These are phyloP conservation scores for Nitzschia putrida DNA, from an alignment of 108 stramenopile species.

Conservation along the genomic window DNA sequence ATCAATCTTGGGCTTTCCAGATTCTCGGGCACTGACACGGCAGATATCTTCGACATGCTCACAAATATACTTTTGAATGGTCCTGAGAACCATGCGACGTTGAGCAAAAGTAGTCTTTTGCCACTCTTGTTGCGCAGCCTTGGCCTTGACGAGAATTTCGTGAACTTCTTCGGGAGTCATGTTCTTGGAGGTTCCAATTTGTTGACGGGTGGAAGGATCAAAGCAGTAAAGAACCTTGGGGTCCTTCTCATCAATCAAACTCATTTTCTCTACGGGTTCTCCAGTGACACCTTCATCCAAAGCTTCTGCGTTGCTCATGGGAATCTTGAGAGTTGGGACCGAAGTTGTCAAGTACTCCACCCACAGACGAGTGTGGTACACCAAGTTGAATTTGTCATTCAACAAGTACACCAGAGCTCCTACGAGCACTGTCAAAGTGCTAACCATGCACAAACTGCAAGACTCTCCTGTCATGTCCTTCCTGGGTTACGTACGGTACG, in stretches of 20 bases:
- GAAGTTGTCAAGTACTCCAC: slow-evolving; percentile 42
- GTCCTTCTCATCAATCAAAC: slow-evolving; percentile 49
- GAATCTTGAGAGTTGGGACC: slow-evolving; percentile 48
- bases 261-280: slow-evolving; percentile 27
- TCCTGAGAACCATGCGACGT: slow-evolving; percentile 88
- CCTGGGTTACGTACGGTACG: too few relatives aligned
- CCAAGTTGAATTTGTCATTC: slow-evolving; percentile 26
- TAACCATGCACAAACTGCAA: too few relatives aligned
- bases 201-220: slow-evolving; percentile 87
- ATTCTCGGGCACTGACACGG: slow-evolving; percentile 82
- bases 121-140: slow-evolving; percentile 90
- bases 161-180: slow-evolving; percentile 80
- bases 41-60: slow-evolving; percentile 89
- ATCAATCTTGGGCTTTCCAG: slow-evolving; percentile 90
- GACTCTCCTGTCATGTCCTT: too few relatives aligned
- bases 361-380: slow-evolving; percentile 36
- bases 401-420: slow-evolving; percentile 13
- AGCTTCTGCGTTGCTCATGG: slow-evolving; percentile 51
- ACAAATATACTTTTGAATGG: slow-evolving; percentile 90
- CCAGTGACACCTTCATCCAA: slow-evolving; percentile 49
- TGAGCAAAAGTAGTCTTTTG: slow-evolving; percentile 82
- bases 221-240: slow-evolving; percentile 81
- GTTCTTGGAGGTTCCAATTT: slow-evolving; percentile 81
- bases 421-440: too few relatives aligned
- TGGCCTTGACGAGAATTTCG: slow-evolving; percentile 72